phyloP scores from a whole-genome alignment of 768 basidiomycete species.

The Naganishia randhawae region DNA sequence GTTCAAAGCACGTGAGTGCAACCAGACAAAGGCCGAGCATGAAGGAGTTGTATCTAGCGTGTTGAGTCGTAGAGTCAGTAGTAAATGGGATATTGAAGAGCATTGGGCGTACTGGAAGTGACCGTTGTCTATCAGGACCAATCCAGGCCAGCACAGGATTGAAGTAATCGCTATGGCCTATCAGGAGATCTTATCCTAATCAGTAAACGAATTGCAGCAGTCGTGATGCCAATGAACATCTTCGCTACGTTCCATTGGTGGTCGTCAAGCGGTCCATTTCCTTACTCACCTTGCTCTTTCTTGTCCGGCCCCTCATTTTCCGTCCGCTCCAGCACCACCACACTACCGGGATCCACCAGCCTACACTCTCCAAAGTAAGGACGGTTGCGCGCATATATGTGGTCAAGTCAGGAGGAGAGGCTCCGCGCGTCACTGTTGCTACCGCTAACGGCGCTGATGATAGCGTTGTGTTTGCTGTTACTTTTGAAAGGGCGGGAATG shows the following conservation, averaged over 20 bases:
- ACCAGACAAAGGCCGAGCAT: constrained; percentile 68
- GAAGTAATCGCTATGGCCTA: constrained; percentile 66
- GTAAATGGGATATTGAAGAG: not conserved
- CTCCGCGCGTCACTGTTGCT: constrained; percentile 59
- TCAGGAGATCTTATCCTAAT: constrained; percentile 18
- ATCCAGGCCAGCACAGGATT: constrained; percentile 74
- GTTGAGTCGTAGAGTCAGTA: constrained; percentile 27
- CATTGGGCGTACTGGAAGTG: constrained; percentile 67
- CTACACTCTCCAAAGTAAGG: constrained; percentile 61
- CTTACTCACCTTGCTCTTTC: constrained; percentile 67
- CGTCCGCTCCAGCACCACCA: constrained; percentile 60
- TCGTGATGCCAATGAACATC: not conserved
- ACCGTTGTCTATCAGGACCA: constrained; percentile 81
- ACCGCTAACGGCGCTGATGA: not conserved
- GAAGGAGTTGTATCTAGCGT: constrained; percentile 67
- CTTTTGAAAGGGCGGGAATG: constrained; percentile 51
- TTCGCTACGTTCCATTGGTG: not conserved
- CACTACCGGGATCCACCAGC: constrained; percentile 72
- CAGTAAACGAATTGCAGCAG: not conserved
- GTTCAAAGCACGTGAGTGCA: constrained; percentile 63
- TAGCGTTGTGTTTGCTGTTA: not conserved
- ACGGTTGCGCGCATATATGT: constrained; percentile 79
- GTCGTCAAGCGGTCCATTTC: no score
- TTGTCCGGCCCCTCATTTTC: constrained; percentile 65
- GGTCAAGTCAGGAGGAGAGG: constrained; percentile 64